Evolutionary conservation across 495 filamentous ascomycete genomes (phyloP).

Genomic region (Platismatia glauca): DNA sequence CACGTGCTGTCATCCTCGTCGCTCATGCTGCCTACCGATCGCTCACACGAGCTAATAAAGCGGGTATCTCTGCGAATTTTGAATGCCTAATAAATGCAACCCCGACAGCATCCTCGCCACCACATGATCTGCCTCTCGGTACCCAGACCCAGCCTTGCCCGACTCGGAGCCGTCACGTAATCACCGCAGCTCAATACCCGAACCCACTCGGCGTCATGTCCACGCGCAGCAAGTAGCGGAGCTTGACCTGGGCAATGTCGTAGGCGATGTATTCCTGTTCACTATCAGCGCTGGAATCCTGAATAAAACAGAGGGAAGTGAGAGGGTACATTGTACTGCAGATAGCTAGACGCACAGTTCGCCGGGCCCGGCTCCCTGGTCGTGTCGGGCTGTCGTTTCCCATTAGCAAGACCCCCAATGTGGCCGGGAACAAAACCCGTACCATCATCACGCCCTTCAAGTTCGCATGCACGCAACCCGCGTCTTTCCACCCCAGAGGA

Average conservation of each 20-base stretch:
- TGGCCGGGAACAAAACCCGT: background rate
- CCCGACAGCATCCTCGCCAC: background rate
- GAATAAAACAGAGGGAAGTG: background rate
- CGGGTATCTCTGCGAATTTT: background rate
- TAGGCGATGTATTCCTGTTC: slow-evolving; percentile 60
- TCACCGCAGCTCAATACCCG: background rate
- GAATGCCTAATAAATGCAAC: background rate
- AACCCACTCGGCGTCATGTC: slow-evolving; percentile 12
- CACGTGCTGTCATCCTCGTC: background rate
- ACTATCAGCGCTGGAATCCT: background rate
- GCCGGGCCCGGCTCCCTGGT: slow-evolving; percentile 12
- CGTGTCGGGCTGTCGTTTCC: slow-evolving; percentile 16
- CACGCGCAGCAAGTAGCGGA: slow-evolving; percentile 67
- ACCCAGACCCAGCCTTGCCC: background rate
- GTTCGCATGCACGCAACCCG: slow-evolving; percentile 47
- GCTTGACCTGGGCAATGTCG: slow-evolving; percentile 64
- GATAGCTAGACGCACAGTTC: slow-evolving; percentile 14
- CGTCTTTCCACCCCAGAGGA: slow-evolving; percentile 69
- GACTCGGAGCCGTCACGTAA: background rate
- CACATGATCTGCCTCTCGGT: background rate
- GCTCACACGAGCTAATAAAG: background rate
- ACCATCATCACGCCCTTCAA: slow-evolving; percentile 60
- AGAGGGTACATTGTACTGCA: slow-evolving; percentile 28
- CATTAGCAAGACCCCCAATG: background rate
- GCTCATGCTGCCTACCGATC: background rate